Percentiles rank a stretch among this genome's conserved stretches.
Evolutionary conservation across 2,329 filamentous ascomycete genomes (phyloP).

Genomic region (Ophiocordyceps camponoti-floridani): DNA sequence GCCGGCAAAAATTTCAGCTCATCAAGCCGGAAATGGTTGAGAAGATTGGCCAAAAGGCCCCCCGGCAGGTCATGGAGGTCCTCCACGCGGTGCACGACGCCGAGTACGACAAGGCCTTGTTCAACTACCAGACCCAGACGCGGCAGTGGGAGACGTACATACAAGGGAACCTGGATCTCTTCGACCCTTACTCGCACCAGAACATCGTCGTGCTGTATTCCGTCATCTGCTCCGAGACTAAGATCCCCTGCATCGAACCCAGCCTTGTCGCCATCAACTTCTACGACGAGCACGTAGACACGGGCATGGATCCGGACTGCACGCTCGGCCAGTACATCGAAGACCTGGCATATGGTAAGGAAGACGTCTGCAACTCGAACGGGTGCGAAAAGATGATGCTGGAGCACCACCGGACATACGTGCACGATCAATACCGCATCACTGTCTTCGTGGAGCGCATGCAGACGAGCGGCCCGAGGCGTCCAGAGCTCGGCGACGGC

Average conservation of each 20-base stretch:
- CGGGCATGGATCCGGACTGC: conserved; percentile 64
- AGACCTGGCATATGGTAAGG: conserved; percentile 62
- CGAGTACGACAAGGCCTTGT: conserved; percentile 86
- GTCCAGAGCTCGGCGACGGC: conserved; percentile 31
- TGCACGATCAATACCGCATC: conserved; percentile 86
- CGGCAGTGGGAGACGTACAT: conserved; percentile 94
- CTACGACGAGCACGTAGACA: conserved; percentile 71
- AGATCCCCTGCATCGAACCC: conserved; percentile 82
- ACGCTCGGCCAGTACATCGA: conserved; percentile 92
- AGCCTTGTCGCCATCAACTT: conserved; percentile 81
- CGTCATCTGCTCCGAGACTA: conserved; percentile 81
- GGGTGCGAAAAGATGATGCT: conserved; percentile 78
- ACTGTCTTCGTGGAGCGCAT: conserved; percentile 65
- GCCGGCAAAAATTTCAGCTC: conserved; percentile 63
- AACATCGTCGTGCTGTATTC: conserved; percentile 93
- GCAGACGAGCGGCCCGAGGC: conserved; percentile 22
- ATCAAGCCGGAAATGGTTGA: conserved; percentile 95
- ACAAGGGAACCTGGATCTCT: conserved; percentile 71
- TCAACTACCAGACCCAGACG: conserved; percentile 88
- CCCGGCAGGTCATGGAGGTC: conserved; percentile 79
- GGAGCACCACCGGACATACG: conserved; percentile 90
- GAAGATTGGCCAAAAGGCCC: conserved; percentile 58
- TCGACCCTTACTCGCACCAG: conserved; percentile 89
- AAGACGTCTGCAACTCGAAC: conserved; percentile 62
- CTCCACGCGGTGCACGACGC: conserved; percentile 89